Percentiles rank a stretch among this genome's conserved stretches.
Conservation (phyloP, 2,329 filamentous ascomycete species). For the Ascochyta clinopodiicola region DNA sequence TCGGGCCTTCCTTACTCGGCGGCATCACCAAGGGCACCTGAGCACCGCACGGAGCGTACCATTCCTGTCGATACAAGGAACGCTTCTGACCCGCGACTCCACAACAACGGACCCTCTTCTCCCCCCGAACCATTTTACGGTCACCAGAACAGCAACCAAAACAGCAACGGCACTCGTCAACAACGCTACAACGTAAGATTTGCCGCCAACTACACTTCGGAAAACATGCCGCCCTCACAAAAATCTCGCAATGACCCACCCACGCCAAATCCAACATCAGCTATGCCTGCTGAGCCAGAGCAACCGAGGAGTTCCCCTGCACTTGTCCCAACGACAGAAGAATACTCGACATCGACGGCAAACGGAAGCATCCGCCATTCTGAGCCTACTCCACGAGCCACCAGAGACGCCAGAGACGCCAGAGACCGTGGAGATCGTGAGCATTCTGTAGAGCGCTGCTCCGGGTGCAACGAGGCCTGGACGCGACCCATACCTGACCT, state of each 20-base stretch:
- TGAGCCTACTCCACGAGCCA: constrained; percentile 8
- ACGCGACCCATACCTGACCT: constrained; percentile 25
- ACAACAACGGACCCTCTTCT: constrained; percentile 14
- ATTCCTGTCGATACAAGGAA: constrained; percentile 9
- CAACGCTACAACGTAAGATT: constrained; percentile 38
- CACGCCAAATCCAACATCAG: constrained; percentile 8
- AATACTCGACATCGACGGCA: constrained; percentile 5
- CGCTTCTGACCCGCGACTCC: constrained; percentile 10
- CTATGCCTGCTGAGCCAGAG: constrained; percentile 13
- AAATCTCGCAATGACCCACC: constrained; percentile 26
- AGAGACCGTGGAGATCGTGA: constrained; percentile 16
- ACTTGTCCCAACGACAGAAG: constrained; percentile 15
- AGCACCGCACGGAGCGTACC: constrained; percentile 14
- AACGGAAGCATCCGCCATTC: constrained; percentile 8
- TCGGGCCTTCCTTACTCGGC: not conserved
- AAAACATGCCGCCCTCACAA: constrained; percentile 28
- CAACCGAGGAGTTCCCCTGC: constrained; percentile 9
- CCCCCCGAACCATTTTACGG: constrained; percentile 12
- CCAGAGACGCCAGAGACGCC: constrained; percentile 6
- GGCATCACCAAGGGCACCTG: constrained; percentile 21
- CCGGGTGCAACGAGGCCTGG: constrained; percentile 30
- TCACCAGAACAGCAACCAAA: constrained; percentile 17
- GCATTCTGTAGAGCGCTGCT: constrained; percentile 29
- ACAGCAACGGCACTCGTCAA: constrained; percentile 24
- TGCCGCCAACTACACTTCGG: constrained; percentile 27